phyloP scores from a whole-genome alignment of 148 eudicot species.

The Fagopyrum homotropicum region DNA sequence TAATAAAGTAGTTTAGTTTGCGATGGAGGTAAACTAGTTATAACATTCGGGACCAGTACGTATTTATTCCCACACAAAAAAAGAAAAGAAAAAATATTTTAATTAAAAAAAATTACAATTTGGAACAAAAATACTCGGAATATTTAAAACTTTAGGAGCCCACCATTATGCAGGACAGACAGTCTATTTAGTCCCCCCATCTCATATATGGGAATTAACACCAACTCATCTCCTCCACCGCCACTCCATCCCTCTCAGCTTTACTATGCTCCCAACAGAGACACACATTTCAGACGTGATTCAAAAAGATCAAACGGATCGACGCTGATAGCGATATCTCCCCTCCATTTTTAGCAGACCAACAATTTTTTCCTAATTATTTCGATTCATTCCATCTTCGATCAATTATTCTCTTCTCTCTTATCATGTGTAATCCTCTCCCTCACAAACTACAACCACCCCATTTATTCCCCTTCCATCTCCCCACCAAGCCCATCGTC shows the following conservation, averaged over 20 bases:
- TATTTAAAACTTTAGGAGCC: background rate
- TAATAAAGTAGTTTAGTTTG: too few relatives aligned
- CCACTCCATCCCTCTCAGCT: background rate
- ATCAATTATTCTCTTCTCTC: background rate
- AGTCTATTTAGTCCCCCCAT: background rate
- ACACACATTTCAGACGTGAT: background rate
- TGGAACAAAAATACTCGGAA: too few relatives aligned
- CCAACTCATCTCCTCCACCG: background rate
- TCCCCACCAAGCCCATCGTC: background rate
- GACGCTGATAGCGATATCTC: background rate
- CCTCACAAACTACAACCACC: background rate
- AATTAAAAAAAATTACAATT: background rate
- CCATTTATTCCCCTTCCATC: background rate
- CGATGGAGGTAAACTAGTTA: too few relatives aligned
- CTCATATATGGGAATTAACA: background rate
- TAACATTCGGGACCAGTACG: too few relatives aligned
- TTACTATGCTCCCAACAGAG: background rate
- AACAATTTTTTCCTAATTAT: background rate
- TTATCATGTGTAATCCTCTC: conserved; percentile 5
- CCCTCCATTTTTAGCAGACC: background rate
- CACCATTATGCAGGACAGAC: background rate
- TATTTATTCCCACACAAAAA: too few relatives aligned
- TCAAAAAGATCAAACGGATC: background rate
- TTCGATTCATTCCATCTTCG: background rate
- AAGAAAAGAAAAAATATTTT: too few relatives aligned